These are phyloP conservation scores for Saccharomycopsis fodiens DNA, from an alignment of 805 yeast species.

Conservation along the genomic window DNA sequence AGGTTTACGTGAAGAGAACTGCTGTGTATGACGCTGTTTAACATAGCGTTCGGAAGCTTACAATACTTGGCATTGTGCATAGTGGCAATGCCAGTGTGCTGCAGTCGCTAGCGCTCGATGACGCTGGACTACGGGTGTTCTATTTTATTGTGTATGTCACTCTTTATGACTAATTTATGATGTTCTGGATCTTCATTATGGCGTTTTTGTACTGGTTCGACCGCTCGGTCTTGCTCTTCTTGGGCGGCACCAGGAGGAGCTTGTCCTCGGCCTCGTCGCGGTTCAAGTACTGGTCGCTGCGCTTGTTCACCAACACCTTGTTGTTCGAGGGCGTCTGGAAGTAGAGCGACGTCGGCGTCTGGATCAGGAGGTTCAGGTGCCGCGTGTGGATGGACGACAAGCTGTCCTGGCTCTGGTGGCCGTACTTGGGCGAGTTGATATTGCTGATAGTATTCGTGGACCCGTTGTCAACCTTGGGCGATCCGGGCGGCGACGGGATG, in stretches of 20 bases:
- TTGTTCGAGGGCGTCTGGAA: slow-evolving; percentile 13
- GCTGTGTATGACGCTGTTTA: no score
- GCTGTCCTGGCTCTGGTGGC: slow-evolving; percentile 18
- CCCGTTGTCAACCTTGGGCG: slow-evolving; percentile 11
- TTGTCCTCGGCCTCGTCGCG: slow-evolving; percentile 4
- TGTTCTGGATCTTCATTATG: slow-evolving; percentile 20
- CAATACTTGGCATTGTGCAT: no score
- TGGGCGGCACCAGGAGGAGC: slow-evolving; percentile 8
- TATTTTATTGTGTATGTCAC: no score
- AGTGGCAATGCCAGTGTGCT: no score
- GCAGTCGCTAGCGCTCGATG: no score
- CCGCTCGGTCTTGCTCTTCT: slow-evolving; percentile 19
- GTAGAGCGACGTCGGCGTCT: slow-evolving; percentile 17
- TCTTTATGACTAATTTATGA: slow-evolving; percentile 15
- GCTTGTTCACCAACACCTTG: slow-evolving; percentile 9
- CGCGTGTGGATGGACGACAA: slow-evolving; percentile 16
- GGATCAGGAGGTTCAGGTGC: slow-evolving; percentile 7
- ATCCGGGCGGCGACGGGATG: slow-evolving; percentile 18
- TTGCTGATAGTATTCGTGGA: slow-evolving; percentile 3
- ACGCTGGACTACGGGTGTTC: no score
- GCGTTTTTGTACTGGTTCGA: slow-evolving; percentile 16
- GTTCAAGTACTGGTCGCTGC: slow-evolving; percentile 16
- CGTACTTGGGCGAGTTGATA: slow-evolving; percentile 11
- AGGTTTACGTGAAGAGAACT: no score
- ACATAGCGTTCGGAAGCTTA: no score